Evolutionary conservation across 208 protist species (phyloP).

Genomic region (Wallacemonas sp.): DNA sequence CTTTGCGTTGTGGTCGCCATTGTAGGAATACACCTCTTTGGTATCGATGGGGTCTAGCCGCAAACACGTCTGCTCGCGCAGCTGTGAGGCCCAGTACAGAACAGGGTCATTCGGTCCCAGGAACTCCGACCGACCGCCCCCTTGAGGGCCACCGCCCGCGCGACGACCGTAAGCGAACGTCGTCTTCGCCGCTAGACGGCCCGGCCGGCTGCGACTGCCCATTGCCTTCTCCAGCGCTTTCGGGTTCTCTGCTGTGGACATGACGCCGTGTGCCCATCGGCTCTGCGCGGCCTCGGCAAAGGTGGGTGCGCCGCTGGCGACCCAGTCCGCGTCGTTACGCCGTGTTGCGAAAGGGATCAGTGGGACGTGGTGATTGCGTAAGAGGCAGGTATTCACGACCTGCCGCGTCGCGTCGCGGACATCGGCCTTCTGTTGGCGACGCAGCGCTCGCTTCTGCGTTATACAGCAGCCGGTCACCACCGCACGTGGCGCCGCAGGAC

Average conservation of each 20-base stretch:
- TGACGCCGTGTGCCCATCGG: slow-evolving; percentile 6
- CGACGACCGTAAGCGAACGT: slow-evolving; percentile 24
- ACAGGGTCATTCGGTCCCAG: slow-evolving; percentile 29
- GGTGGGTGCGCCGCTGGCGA: slow-evolving; percentile 8
- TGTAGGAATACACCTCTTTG: slow-evolving; percentile 16
- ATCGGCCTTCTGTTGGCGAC: slow-evolving; percentile 19
- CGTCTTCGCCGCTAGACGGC: slow-evolving; percentile 18
- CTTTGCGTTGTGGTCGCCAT: not conserved
- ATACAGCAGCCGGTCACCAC: slow-evolving; percentile 20
- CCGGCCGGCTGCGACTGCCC: not conserved
- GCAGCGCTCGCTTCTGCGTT: slow-evolving; percentile 1
- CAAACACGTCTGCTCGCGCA: slow-evolving; percentile 28
- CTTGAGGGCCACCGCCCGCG: slow-evolving; percentile 19
- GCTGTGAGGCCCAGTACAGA: slow-evolving; percentile 33
- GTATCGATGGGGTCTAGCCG: slow-evolving; percentile 31
- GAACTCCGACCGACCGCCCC: slow-evolving; percentile 25
- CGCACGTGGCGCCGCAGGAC: no score
- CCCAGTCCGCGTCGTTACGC: slow-evolving; percentile 5
- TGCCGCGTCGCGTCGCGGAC: slow-evolving; percentile 31
- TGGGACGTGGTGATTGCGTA: slow-evolving; percentile 57
- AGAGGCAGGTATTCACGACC: slow-evolving; percentile 25
- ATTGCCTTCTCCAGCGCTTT: not conserved
- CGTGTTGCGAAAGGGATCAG: slow-evolving; percentile 46
- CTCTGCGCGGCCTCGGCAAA: slow-evolving; percentile 12
- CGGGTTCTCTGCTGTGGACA: slow-evolving; percentile 2